Base-by-base conservation (phyloP, 371 early-diverging fungal species). In the Entomophthora muscae region DNA sequence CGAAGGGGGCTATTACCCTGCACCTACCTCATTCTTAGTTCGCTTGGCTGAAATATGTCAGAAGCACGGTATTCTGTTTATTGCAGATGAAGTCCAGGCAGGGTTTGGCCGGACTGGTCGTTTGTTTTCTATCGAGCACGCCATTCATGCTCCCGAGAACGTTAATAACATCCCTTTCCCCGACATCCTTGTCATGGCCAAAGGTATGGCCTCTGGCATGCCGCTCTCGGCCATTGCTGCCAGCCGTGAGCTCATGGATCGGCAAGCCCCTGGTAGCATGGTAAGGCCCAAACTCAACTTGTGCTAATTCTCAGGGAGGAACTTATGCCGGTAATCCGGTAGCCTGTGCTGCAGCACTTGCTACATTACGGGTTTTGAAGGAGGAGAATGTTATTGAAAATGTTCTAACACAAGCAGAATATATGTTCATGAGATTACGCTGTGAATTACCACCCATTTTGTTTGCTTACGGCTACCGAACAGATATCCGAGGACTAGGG, bases 51-150 rank as follows among this genome's bases (percentile, higher is more conserved):
- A 79, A 2, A 66, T 89, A 61, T 87, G 88, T 32, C 67, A 75
- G 52, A 70, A 77, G 53, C 63, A 81, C 57, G 82, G 78, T 29
- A 80, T 87, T 17, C 69, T 86, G 53, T 77, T 90, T 67, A 87
- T 90, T 64, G 86, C 84, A 7, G 91, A 90, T 63, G 91, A 90
- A 67, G 87, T 89, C 23, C 90, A 90, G 67, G 85, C 86, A 0
- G 91, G 91, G 53, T 86, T 85, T 13, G 89, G 87, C n/a, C 81
- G 86, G 24, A 85, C 90, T 0, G 91, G 91, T 23, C 77, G 79
- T 5, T 85, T 85, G 74, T 78, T 76, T 69, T 75, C 78, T 28
- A 72, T 74, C 7, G 76, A 78, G 61, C 75, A 76, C 53, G 24
- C 66, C 27, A 42, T 42, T 17, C 5, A 42, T 17, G 42, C 42